Evolutionary conservation across 2,329 filamentous ascomycete genomes (phyloP).

Genomic region (Hyphodiscus sp.): DNA sequence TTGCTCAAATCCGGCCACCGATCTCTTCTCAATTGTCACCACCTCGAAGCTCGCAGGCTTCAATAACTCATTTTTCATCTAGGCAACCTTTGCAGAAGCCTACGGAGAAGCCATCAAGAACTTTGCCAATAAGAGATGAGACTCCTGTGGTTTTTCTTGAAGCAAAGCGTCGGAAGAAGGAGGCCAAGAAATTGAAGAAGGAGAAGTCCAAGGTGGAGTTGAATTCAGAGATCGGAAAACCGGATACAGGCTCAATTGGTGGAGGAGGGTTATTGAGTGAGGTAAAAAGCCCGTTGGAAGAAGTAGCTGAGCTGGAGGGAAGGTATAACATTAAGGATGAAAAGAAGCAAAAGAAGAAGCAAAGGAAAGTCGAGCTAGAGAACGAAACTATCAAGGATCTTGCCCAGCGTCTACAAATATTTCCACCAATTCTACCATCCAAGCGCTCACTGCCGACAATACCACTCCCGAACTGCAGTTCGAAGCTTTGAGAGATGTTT

Average conservation of each 20-base stretch:
- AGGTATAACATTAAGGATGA: not conserved
- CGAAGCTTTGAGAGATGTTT: no score
- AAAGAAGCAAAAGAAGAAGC: not conserved
- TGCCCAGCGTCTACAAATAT: not conserved
- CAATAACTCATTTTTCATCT: not conserved
- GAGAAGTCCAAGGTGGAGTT: not conserved
- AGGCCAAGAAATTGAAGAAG: conserved; percentile 13
- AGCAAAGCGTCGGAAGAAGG: conserved; percentile 10
- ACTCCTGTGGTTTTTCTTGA: conserved; percentile 3
- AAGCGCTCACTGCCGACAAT: not conserved
- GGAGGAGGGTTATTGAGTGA: not conserved
- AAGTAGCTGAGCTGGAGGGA: not conserved
- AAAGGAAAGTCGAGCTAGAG: not conserved
- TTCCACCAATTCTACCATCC: not conserved
- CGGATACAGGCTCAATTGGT: not conserved
- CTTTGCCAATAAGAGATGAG: not conserved
- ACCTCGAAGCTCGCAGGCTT: not conserved
- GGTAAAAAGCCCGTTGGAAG: not conserved
- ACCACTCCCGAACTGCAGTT: not conserved
- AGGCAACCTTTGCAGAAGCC: not conserved
- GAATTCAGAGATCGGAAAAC: not conserved
- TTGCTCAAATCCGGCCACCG: no score
- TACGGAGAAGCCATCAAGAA: not conserved
- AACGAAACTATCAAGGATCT: not conserved
- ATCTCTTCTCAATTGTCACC: not conserved